phyloP scores from a whole-genome alignment of 148 eudicot genomes.

The Bassia scoparia region DNA sequence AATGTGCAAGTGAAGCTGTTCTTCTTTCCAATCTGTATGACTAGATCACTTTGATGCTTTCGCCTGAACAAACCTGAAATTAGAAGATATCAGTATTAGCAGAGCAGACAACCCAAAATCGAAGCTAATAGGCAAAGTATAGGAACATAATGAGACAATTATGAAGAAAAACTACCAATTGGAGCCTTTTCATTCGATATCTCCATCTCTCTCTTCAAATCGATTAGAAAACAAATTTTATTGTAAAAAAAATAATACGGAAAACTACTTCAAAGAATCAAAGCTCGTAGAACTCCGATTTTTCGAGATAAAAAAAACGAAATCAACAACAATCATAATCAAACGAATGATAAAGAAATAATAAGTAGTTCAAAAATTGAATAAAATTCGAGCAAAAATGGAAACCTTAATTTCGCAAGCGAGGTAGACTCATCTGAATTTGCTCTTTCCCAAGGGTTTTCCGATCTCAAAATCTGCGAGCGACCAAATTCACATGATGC shows the following conservation, averaged over 20 bases:
- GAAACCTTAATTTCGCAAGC: slow-evolving; percentile 71
- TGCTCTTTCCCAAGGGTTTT: slow-evolving; percentile 82
- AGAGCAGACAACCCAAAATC: not conserved
- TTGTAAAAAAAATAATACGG: no score
- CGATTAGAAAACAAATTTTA: no score
- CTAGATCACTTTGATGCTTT: slow-evolving; percentile 35
- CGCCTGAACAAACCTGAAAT: slow-evolving; percentile 41
- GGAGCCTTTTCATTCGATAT: slow-evolving; percentile 37
- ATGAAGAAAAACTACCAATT: slow-evolving; percentile 24
- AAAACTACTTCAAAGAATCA: no score
- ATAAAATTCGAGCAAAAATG: not conserved
- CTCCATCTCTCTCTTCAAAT: no score
- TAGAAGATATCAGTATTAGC: not conserved
- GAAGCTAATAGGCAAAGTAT: not conserved
- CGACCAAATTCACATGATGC: slow-evolving; percentile 49
- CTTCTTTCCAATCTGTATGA: slow-evolving; percentile 33
- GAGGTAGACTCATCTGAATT: slow-evolving; percentile 87
- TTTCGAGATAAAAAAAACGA: not conserved
- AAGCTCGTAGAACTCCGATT: no score
- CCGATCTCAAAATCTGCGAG: slow-evolving; percentile 79
- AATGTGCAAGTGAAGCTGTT: slow-evolving; percentile 47
- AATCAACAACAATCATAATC: no score
- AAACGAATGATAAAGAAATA: not conserved
- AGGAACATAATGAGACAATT: not conserved
- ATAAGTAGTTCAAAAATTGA: not conserved